Percentiles rank a stretch among this genome's conserved stretches.
Conservation (phyloP, 345 rosid genomes). For the Gossypium arboreum region DNA sequence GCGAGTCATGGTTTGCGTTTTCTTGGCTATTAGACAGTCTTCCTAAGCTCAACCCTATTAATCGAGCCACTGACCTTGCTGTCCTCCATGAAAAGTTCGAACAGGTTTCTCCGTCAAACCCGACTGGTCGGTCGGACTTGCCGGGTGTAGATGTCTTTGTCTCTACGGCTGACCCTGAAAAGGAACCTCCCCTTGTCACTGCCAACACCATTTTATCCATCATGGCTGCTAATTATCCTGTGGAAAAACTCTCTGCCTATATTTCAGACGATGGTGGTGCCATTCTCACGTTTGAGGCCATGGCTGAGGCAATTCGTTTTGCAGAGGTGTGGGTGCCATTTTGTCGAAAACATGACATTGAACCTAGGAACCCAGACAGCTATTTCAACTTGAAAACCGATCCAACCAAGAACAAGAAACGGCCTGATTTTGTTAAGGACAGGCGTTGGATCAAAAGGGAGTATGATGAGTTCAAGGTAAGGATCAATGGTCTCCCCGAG, state of each 20-base stretch:
- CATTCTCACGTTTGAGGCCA: slow-evolving; percentile 87
- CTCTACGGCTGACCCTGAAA: slow-evolving; percentile 89
- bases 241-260: slow-evolving; percentile 70
- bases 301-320: slow-evolving; percentile 89
- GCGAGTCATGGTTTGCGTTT: slow-evolving; percentile 92
- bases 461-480: slow-evolving; percentile 92
- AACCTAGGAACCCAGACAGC: slow-evolving; percentile 90
- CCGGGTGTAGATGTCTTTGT: slow-evolving; percentile 81
- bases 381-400: slow-evolving; percentile 70
- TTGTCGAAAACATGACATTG: slow-evolving; percentile 85
- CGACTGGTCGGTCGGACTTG: slow-evolving; percentile 82
- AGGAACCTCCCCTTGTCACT: slow-evolving; percentile 91
- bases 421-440: slow-evolving; percentile 81
- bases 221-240: slow-evolving; percentile 71
- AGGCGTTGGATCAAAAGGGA: slow-evolving; percentile 96
- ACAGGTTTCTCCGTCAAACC: slow-evolving; percentile 63
- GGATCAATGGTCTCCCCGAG: slow-evolving; percentile 86
- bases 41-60: slow-evolving; percentile 83
- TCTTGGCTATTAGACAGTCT: slow-evolving; percentile 85
- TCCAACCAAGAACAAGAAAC: slow-evolving; percentile 80
- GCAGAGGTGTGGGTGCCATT: slow-evolving; percentile 97
- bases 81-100: slow-evolving; percentile 83
- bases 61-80: slow-evolving; percentile 69
- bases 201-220: slow-evolving; percentile 80
- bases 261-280: slow-evolving; percentile 94